Conservation (phyloP, 1,284 basidiomycete genomes). For the Apiotrichum porosum region DNA sequence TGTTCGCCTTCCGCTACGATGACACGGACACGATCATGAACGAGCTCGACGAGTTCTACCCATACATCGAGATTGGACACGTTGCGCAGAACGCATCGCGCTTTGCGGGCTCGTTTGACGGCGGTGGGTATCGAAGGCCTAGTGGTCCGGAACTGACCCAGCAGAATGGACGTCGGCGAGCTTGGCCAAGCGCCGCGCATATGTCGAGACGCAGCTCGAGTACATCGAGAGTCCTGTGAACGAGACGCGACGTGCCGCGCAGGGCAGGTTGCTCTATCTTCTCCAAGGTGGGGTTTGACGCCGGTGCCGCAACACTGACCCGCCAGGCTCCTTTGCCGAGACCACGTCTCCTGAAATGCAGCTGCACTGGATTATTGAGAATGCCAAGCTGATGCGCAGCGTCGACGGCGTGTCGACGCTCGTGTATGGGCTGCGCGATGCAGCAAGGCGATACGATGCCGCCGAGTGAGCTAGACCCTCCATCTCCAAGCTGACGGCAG, state of each 20-base stretch:
- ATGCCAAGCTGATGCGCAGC: slow-evolving; percentile 77
- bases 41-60: slow-evolving; percentile 97
- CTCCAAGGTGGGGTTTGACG: slow-evolving; percentile 84
- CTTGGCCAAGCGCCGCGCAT: slow-evolving; percentile 57
- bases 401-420: slow-evolving; percentile 81
- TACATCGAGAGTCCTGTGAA: slow-evolving; percentile 77
- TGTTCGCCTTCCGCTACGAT: slow-evolving; percentile 85
- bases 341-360: slow-evolving; percentile 89
- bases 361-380: slow-evolving; percentile 91
- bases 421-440: slow-evolving; percentile 83
- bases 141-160: neutral
- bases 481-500: slow-evolving; percentile 4
- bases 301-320: no score
- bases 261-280: slow-evolving; percentile 80
- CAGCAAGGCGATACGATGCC: slow-evolving; percentile 70
- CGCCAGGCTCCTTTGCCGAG: slow-evolving; percentile 83
- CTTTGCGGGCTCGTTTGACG: slow-evolving; percentile 76
- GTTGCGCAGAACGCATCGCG: slow-evolving; percentile 80
- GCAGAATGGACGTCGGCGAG: slow-evolving; percentile 73
- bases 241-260: slow-evolving; percentile 77
- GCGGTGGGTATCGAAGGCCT: slow-evolving; percentile 54
- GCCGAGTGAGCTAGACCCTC: slow-evolving; percentile 36
- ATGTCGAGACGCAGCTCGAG: slow-evolving; percentile 74
- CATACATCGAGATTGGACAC: slow-evolving; percentile 91
- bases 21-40: slow-evolving; percentile 93